These are phyloP conservation scores for Eutypa lata DNA, from an alignment of 2,329 filamentous ascomycete species.

Conservation along the genomic window DNA sequence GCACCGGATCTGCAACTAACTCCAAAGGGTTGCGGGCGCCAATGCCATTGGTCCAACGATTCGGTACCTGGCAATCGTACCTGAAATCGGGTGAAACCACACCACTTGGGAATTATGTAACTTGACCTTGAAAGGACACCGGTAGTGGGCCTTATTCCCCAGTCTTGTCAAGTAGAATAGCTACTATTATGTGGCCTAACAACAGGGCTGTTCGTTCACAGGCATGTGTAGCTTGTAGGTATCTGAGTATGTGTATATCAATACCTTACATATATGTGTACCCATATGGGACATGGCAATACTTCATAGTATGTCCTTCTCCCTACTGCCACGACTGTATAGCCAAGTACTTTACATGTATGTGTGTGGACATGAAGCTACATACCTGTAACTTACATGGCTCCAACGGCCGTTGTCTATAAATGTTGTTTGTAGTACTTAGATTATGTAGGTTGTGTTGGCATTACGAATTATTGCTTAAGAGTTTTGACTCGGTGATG, in stretches of 20 bases:
- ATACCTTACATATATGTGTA: not conserved
- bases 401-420: too few relatives aligned
- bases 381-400: too few relatives aligned
- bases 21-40: constrained; percentile 20
- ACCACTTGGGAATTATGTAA: not conserved
- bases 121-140: not conserved
- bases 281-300: too few relatives aligned
- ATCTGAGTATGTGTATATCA: not conserved
- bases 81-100: constrained; percentile 3
- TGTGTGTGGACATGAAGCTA: not conserved
- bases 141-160: not conserved
- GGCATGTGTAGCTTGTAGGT: too few relatives aligned
- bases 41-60: constrained; percentile 22
- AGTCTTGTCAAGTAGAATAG: not conserved
- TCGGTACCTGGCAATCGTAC: constrained; percentile 26
- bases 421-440: too few relatives aligned
- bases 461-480: too few relatives aligned
- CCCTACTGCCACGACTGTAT: not conserved
- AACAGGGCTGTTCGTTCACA: too few relatives aligned
- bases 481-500: too few relatives aligned
- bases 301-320: not conserved
- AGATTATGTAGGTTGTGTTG: too few relatives aligned
- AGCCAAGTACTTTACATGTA: not conserved
- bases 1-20: constrained; percentile 16
- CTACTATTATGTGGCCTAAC: not conserved